Percentiles rank a stretch among this genome's conserved stretches.
These are phyloP conservation scores for Neurospora sp. DNA, from an alignment of 495 filamentous ascomycete genomes.

Conservation along the genomic window DNA sequence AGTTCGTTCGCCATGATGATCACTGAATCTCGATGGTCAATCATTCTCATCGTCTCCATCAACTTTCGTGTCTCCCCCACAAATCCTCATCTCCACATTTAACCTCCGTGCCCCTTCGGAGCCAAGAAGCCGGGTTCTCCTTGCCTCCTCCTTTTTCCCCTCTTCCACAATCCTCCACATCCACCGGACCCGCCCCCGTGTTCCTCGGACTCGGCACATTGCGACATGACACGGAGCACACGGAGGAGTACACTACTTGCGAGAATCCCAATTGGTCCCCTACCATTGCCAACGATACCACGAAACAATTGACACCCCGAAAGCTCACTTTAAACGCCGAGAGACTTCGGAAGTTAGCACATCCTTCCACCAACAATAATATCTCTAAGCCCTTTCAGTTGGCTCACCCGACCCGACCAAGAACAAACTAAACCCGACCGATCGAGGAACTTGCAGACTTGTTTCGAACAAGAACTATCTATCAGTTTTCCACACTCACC, in stretches of 20 bases:
- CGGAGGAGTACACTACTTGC: not conserved
- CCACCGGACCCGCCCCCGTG: not conserved
- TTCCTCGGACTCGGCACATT: not conserved
- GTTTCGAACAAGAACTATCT: not conserved
- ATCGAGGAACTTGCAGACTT: not conserved
- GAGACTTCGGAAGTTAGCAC: not conserved
- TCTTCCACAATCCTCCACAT: slow-evolving; percentile 2
- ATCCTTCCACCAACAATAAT: not conserved
- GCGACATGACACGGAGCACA: not conserved
- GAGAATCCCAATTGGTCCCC: not conserved
- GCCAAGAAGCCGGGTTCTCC: slow-evolving; percentile 4
- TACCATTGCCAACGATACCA: not conserved
- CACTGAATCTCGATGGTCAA: not conserved
- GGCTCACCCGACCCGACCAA: not conserved
- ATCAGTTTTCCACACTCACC: not conserved
- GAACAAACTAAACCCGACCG: not conserved
- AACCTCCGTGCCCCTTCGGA: slow-evolving; percentile 16
- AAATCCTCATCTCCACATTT: slow-evolving; percentile 12
- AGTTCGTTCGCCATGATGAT: not conserved
- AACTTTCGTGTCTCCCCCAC: slow-evolving; percentile 23
- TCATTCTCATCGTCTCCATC: not conserved
- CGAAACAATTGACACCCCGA: not conserved
- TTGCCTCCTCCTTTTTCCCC: slow-evolving; percentile 2
- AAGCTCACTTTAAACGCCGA: not conserved
- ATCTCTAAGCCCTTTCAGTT: not conserved